Percentiles rank a stretch among this genome's conserved stretches.
These are phyloP conservation scores for Hortiboletus flavorubellus DNA, from an alignment of 768 basidiomycete genomes.

Conservation along the genomic window DNA sequence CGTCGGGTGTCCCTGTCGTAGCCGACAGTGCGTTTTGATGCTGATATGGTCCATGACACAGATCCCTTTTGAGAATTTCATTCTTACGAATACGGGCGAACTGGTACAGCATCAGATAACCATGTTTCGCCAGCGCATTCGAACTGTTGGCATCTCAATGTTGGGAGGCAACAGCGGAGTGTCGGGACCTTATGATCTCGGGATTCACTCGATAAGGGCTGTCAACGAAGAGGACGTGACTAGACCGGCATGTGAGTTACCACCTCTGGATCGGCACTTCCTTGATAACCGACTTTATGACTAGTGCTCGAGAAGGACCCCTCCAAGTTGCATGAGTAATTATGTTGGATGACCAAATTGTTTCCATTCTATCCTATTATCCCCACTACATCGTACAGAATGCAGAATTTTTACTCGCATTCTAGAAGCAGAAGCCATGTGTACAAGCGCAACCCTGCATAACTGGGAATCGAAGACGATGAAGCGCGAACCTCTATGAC, in stretches of 20 bases:
- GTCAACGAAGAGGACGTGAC: slow-evolving; percentile 69
- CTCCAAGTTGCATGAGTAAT: slow-evolving; percentile 20
- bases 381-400: slow-evolving; percentile 1
- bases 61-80: slow-evolving; percentile 80
- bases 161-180: slow-evolving; percentile 79
- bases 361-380: neutral
- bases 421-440: slow-evolving; percentile 22
- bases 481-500: slow-evolving; percentile 2
- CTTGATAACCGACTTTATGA: neutral
- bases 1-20: slow-evolving; percentile 27
- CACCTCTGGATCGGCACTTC: neutral
- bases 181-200: slow-evolving; percentile 77
- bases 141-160: slow-evolving; percentile 83
- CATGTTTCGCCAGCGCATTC: slow-evolving; percentile 73
- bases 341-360: neutral
- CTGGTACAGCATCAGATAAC: slow-evolving; percentile 64
- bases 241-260: slow-evolving; percentile 27
- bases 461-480: slow-evolving; percentile 2
- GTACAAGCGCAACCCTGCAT: slow-evolving; percentile 21
- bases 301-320: slow-evolving; percentile 27
- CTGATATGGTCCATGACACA: slow-evolving; percentile 31
- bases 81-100: slow-evolving; percentile 72
- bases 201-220: slow-evolving; percentile 76
- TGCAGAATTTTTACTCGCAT: neutral
- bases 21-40: neutral